Evolutionary conservation across 1,139 yeast species (phyloP).

Genomic region (Tardiomyces digboiensis): DNA sequence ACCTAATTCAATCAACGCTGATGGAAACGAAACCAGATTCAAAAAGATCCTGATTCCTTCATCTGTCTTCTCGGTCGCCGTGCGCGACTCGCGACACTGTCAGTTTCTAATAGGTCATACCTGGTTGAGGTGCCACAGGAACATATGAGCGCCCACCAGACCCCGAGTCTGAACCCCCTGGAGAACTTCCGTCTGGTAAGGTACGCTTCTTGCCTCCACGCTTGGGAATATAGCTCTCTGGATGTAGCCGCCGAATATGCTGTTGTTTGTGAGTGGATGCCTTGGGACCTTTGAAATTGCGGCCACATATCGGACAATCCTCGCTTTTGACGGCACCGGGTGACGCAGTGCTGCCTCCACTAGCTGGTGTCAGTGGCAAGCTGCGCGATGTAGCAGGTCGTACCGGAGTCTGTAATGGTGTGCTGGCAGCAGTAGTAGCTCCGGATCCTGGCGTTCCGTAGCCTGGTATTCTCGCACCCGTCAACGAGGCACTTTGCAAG

Average conservation of each 20-base stretch:
- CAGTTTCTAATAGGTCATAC: not conserved
- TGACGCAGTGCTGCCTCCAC: slow-evolving; percentile 8
- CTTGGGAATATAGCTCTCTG: slow-evolving; percentile 34
- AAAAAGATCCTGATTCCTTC: too few relatives aligned
- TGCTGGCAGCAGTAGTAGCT: slow-evolving; percentile 5
- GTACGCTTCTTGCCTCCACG: slow-evolving; percentile 32
- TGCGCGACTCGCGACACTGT: not conserved
- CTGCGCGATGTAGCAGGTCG: not conserved
- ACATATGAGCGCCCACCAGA: not conserved
- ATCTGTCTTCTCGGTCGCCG: not conserved
- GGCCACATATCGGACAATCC: slow-evolving; percentile 33
- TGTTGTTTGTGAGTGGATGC: slow-evolving; percentile 38
- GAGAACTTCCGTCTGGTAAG: not conserved
- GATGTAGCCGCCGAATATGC: slow-evolving; percentile 36
- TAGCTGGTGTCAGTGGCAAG: not conserved
- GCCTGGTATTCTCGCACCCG: not conserved
- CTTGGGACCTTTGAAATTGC: slow-evolving; percentile 36
- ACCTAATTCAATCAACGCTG: too few relatives aligned
- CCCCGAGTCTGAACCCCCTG: not conserved
- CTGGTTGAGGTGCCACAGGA: not conserved
- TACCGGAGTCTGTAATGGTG: not conserved
- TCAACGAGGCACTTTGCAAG: not conserved
- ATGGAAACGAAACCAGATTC: too few relatives aligned
- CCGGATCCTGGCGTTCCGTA: slow-evolving; percentile 5
- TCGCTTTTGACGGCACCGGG: slow-evolving; percentile 22